Percentiles rank a stretch among this genome's conserved stretches.
Conservation (phyloP, 805 yeast genomes). For the Candida nitratophila region DNA sequence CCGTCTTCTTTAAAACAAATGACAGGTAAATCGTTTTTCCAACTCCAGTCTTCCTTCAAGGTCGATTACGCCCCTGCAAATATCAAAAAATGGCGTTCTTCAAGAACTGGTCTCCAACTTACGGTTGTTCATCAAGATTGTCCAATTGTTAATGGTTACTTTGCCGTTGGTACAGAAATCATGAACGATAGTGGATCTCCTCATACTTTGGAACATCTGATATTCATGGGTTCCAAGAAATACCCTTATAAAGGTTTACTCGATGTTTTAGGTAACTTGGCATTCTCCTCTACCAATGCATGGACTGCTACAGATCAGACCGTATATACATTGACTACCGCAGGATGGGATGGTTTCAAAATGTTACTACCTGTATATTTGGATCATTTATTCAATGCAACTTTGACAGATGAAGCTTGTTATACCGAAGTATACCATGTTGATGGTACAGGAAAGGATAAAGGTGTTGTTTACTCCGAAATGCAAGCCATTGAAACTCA, state of each 20-base stretch:
- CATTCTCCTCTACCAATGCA: constrained; percentile 86
- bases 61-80: constrained; percentile 71
- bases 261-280: constrained; percentile 78
- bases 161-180: constrained; percentile 93
- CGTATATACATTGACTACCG: constrained; percentile 82
- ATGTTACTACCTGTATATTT: constrained; percentile 79
- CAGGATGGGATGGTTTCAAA: constrained; percentile 94
- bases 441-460: constrained; percentile 84
- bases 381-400: constrained; percentile 82
- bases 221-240: constrained; percentile 88
- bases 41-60: constrained; percentile 42
- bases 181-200: constrained; percentile 86
- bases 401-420: constrained; percentile 84
- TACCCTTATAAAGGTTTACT: constrained; percentile 89
- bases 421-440: constrained; percentile 92
- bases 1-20: neutral
- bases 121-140: constrained; percentile 72
- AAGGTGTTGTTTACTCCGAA: constrained; percentile 95
- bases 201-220: constrained; percentile 89
- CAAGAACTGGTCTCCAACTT: constrained; percentile 75
- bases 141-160: constrained; percentile 88
- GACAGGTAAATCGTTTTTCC: constrained; percentile 23
- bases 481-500: constrained; percentile 91
- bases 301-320: constrained; percentile 97
- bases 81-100: constrained; percentile 71